A percentile compares a stretch with the other conserved stretches of the same genome.
Conservation (phyloP, 805 yeast species). For the Wickerhamomyces ciferrii region DNA sequence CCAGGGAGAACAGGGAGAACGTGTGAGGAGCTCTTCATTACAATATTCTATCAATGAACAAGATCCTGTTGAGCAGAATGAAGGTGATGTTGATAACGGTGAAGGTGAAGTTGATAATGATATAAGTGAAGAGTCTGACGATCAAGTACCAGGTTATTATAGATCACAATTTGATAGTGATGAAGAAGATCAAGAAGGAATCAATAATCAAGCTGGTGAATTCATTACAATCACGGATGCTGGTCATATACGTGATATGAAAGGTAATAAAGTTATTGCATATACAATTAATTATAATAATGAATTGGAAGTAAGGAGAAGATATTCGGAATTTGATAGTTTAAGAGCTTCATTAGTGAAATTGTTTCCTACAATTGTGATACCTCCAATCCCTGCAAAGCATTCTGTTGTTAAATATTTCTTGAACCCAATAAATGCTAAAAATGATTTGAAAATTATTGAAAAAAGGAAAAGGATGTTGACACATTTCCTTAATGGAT, state of each 20-base stretch:
- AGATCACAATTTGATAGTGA: neutral
- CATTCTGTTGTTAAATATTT: slow-evolving; percentile 52
- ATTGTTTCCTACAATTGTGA: slow-evolving; percentile 72
- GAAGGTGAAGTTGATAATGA: neutral
- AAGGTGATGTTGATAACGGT: neutral
- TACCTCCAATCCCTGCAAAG: slow-evolving; percentile 95
- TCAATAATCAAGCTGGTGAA: neutral
- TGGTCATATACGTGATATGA: slow-evolving; percentile 63
- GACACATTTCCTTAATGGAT: slow-evolving; percentile 71
- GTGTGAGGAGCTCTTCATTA: neutral
- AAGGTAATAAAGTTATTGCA: slow-evolving; percentile 58
- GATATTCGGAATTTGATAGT: slow-evolving; percentile 91
- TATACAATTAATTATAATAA: slow-evolving; percentile 62
- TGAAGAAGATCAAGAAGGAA: neutral
- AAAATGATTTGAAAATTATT: slow-evolving; percentile 39
- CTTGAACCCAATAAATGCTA: slow-evolving; percentile 36
- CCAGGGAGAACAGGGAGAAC: too few species aligned
- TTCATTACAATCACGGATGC: slow-evolving; percentile 56
- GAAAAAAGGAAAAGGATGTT: slow-evolving; percentile 74
- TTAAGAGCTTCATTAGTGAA: slow-evolving; percentile 64
- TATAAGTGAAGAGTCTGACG: neutral
- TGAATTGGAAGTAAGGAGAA: slow-evolving; percentile 53
- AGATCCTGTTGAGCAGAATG: neutral
- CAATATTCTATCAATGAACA: neutral
- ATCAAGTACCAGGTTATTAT: neutral